Evolutionary conservation across 2,329 filamentous ascomycete genomes (phyloP).

Genomic region (Annulohypoxylon truncatum): DNA sequence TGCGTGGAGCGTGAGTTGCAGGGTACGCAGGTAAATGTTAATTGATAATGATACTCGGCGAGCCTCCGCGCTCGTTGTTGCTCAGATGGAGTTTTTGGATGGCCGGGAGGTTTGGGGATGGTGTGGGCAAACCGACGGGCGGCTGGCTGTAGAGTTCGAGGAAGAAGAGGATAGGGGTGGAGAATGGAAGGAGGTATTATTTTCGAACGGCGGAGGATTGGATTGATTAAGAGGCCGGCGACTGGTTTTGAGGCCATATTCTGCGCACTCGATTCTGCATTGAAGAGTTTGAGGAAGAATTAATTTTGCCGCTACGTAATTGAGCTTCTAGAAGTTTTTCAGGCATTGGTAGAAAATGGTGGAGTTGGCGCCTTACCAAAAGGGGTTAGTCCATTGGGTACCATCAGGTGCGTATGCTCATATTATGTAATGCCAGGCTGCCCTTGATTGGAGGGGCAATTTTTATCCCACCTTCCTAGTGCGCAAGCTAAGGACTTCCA

Average conservation of each 20-base stretch:
- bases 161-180: constrained; percentile 42
- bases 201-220: constrained; percentile 32
- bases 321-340: not conserved
- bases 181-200: constrained; percentile 29
- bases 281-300: not conserved
- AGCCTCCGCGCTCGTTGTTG: constrained; percentile 48
- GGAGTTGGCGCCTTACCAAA: not conserved
- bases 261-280: not conserved
- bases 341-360: not conserved
- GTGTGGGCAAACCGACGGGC: constrained; percentile 45
- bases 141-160: constrained; percentile 43
- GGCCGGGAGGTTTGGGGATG: constrained; percentile 46
- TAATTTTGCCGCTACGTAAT: not conserved
- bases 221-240: constrained; percentile 26
- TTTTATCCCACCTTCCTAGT: not conserved
- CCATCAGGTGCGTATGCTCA: not conserved
- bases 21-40: constrained; percentile 93
- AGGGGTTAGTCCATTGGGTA: not conserved
- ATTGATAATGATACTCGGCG: constrained; percentile 77
- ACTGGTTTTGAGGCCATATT: constrained; percentile 44
- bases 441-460: constrained; percentile 12
- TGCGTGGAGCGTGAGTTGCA: constrained; percentile 86
- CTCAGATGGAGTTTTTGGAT: constrained; percentile 27
- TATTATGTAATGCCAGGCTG: constrained; percentile 7
- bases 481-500: not conserved